Base-by-base conservation (phyloP, 2,329 filamentous ascomycete species). In the Penicillium verrucosum region DNA sequence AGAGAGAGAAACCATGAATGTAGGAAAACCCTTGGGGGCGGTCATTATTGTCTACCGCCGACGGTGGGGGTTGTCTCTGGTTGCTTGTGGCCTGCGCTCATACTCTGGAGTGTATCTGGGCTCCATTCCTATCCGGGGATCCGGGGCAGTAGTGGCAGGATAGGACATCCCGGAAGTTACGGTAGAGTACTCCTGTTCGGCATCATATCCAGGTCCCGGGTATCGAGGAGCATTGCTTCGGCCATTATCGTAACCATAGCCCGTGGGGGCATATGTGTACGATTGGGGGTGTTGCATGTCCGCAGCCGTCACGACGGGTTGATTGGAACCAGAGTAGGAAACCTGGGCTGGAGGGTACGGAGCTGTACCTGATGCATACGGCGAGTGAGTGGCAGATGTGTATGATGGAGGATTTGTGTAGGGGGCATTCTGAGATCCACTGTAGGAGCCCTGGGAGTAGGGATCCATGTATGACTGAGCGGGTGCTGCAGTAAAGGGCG, bases 81-180 rank as follows among this genome's bases (percentile, higher is more conserved):
- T 64, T 63, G 70, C 68, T 57, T 74, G 74, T 64, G 73, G 71
- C 64, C 74, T 73, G 61, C 70, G 72, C 61, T 75, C 73, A 60
- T 68, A 69, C 58, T 77, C 75, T 62, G 73, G 70, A 56, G 74
- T 73, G 63, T 76, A 77, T 72, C 75, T 76, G 55, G 73, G 66
- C 54, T 76, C 75, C 69, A 75, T 73, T 71, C 68, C 70, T 70
- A 75, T 73, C 69, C 75, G 73, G 48, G 73, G 68, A 57, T 77
- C 75, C 59, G 74, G 66, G 65, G 72, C 72, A 62, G 73, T 71
- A 49, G 70, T 75, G 51, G 74, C 58, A 59, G 75, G 72, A 63
- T 77, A 77, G 48, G 68, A 62, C 60, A 75, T 76, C 63, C 72
- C 72, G 54, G 74, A 69, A 42, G 74, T 72, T 54, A 72, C 72